Evolutionary conservation across 2,329 filamentous ascomycete species (phyloP).

Genomic region (Hypoxylon sp.): DNA sequence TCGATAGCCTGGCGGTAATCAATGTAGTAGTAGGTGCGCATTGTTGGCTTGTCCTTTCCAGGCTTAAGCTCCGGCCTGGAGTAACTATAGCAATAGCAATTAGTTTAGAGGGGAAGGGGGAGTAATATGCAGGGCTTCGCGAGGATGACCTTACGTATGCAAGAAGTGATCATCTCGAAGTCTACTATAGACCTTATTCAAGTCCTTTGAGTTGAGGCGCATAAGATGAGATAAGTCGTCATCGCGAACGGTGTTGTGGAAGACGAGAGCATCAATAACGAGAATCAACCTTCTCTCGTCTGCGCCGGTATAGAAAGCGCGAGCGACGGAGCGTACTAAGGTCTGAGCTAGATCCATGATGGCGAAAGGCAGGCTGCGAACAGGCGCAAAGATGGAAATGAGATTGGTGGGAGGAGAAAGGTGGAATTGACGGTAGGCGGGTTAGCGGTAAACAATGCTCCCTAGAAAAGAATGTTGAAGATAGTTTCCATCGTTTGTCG

Average conservation of each 20-base stretch:
- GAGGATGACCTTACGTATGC: constrained; percentile 72
- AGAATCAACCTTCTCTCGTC: constrained; percentile 79
- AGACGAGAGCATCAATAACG: constrained; percentile 82
- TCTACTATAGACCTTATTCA: constrained; percentile 89
- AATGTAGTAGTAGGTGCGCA: constrained; percentile 96
- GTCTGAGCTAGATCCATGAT: constrained; percentile 74
- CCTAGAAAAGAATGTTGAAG: constrained; percentile 21
- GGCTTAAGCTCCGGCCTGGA: constrained; percentile 83
- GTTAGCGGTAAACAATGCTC: constrained; percentile 32
- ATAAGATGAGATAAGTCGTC: constrained; percentile 90
- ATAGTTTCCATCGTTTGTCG: constrained; percentile 31
- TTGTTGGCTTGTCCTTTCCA: constrained; percentile 84
- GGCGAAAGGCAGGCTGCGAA: not conserved
- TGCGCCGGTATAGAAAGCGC: constrained; percentile 83
- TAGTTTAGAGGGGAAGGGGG: constrained; percentile 13
- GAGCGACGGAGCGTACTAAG: constrained; percentile 86
- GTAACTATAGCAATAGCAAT: constrained; percentile 64
- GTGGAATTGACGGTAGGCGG: constrained; percentile 3
- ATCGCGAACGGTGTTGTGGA: constrained; percentile 84
- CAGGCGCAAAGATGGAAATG: constrained; percentile 2
- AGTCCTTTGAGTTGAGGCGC: constrained; percentile 90
- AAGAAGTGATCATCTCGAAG: constrained; percentile 90
- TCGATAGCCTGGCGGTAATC: constrained; percentile 96
- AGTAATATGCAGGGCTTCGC: constrained; percentile 1
- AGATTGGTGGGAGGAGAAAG: not conserved